Percentiles rank a stretch among this genome's conserved stretches.
phyloP scores from a whole-genome alignment of 257 asterid genomes.

The Nicotiana tomentosiformis region DNA sequence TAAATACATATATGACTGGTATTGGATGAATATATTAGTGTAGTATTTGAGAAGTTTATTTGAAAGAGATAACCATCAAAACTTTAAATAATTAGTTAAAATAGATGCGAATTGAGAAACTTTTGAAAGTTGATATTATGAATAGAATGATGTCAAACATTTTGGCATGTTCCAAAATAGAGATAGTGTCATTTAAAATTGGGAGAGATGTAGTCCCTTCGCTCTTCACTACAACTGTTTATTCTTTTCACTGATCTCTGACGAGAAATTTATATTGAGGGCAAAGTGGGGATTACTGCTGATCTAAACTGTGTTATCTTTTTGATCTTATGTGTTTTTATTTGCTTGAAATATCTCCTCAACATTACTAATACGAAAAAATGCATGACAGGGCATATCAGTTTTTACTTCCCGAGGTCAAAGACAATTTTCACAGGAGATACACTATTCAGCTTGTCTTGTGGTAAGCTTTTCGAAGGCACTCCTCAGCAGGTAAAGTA shows the following conservation, averaged over 20 bases:
- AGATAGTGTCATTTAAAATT: background rate
- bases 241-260: background rate
- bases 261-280: background rate
- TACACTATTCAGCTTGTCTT: conserved; percentile 91
- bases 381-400: conserved; percentile 58
- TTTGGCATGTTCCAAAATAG: background rate
- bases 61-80: background rate
- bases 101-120: background rate
- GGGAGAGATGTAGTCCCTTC: background rate
- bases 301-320: background rate
- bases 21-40: background rate
- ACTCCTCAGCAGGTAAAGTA: conserved; percentile 72
- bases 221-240: background rate
- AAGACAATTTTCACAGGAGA: conserved; percentile 88
- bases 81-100: background rate
- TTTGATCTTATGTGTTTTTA: background rate
- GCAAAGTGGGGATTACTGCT: background rate
- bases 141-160: background rate
- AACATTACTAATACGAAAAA: background rate
- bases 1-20: background rate
- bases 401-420: conserved; percentile 86
- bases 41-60: background rate
- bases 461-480: conserved; percentile 95
- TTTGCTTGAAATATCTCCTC: background rate
- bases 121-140: background rate